A percentile compares a stretch with the other conserved stretches of the same genome.
Evolutionary conservation across 2,329 filamentous ascomycete species (phyloP).

Genomic region (Colletotrichum lupini): DNA sequence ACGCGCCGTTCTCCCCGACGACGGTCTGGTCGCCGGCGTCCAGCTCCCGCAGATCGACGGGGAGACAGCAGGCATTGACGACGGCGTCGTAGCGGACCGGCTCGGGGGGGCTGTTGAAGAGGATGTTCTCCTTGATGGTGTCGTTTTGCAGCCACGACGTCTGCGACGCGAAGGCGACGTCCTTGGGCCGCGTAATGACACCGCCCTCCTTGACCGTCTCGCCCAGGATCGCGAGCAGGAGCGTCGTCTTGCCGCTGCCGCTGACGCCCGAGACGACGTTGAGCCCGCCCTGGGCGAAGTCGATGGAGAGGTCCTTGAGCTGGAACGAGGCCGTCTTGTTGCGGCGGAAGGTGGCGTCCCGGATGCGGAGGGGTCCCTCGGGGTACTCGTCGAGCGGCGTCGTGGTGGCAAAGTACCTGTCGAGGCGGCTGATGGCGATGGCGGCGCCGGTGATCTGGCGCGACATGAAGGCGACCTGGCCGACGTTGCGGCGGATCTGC

Average conservation of each 20-base stretch:
- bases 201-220: conserved; percentile 64
- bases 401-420: conserved; percentile 64
- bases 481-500: conserved; percentile 63
- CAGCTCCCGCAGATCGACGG: conserved; percentile 62
- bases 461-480: conserved; percentile 59
- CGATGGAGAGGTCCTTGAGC: conserved; percentile 59
- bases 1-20: conserved; percentile 66
- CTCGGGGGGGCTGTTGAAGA: conserved; percentile 65
- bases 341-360: conserved; percentile 59
- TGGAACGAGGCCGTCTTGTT: conserved; percentile 62
- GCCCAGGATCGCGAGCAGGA: conserved; percentile 64
- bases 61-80: conserved; percentile 65
- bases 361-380: conserved; percentile 59
- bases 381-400: conserved; percentile 60
- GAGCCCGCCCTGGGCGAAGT: conserved; percentile 64
- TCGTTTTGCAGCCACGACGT: conserved; percentile 69
- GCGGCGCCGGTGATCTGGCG: conserved; percentile 53
- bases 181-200: conserved; percentile 58
- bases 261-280: conserved; percentile 66
- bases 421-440: conserved; percentile 62
- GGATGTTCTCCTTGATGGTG: conserved; percentile 64
- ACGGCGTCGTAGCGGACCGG: conserved; percentile 64
- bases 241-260: conserved; percentile 67
- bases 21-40: conserved; percentile 61
- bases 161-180: conserved; percentile 68